Percentiles rank a stretch among this genome's conserved stretches.
These are phyloP conservation scores for Hypholoma sublateritium DNA, from an alignment of 768 basidiomycete genomes.

Conservation along the genomic window DNA sequence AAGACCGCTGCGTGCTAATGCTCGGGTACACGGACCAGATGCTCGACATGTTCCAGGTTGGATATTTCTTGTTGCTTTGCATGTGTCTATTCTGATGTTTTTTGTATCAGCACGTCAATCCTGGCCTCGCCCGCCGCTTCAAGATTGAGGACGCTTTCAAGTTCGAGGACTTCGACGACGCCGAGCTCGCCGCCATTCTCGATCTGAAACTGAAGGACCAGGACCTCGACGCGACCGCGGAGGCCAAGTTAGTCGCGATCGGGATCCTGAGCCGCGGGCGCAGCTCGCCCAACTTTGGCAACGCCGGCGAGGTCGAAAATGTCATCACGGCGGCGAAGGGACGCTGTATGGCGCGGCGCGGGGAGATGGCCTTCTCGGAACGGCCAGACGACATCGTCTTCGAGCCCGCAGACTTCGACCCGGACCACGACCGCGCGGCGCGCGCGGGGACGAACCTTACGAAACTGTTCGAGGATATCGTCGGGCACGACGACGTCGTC, in stretches of 20 bases:
- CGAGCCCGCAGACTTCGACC: slow-evolving; percentile 60
- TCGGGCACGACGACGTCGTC: slow-evolving; percentile 58
- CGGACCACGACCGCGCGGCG: slow-evolving; percentile 50
- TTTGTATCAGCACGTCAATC: slow-evolving; percentile 63
- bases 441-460: slow-evolving; percentile 50
- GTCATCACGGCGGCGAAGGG: slow-evolving; percentile 50
- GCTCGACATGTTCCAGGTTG: slow-evolving; percentile 70
- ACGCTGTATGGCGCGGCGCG: slow-evolving; percentile 41
- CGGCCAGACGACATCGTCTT: slow-evolving; percentile 44
- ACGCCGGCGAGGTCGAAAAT: slow-evolving; percentile 66
- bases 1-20: slow-evolving; percentile 67
- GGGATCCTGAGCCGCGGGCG: slow-evolving; percentile 41
- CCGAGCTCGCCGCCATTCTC: slow-evolving; percentile 51
- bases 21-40: slow-evolving; percentile 68
- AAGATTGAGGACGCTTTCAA: slow-evolving; percentile 66
- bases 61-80: too few relatives aligned
- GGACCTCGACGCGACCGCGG: slow-evolving; percentile 54
- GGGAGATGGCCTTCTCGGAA: slow-evolving; percentile 19
- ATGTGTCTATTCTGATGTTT: neutral
- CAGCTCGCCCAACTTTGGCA: slow-evolving; percentile 63
- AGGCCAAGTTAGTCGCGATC: slow-evolving; percentile 57
- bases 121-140: slow-evolving; percentile 65
- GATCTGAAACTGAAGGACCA: slow-evolving; percentile 56
- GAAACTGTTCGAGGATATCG: slow-evolving; percentile 61
- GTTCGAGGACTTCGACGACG: slow-evolving; percentile 64